These are phyloP conservation scores for Hyaloscypha finlandica DNA, from an alignment of 495 filamentous ascomycete genomes.

Conservation along the genomic window DNA sequence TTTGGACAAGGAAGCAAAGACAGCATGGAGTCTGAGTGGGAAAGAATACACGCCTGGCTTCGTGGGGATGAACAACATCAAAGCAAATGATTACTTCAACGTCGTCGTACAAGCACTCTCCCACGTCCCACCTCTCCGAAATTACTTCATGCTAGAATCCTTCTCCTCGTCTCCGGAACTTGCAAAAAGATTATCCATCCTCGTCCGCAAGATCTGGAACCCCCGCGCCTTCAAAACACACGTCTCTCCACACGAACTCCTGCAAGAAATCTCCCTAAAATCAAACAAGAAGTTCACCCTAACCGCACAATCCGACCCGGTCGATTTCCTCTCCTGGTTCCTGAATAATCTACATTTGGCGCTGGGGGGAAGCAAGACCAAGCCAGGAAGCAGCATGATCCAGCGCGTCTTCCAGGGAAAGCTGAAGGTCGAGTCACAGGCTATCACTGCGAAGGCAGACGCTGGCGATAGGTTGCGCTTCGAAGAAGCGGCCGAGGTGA, in stretches of 20 bases:
- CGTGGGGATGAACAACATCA: constrained; percentile 99
- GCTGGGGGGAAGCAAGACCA: constrained; percentile 86
- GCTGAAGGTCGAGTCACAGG: constrained; percentile 89
- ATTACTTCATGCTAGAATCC: constrained; percentile 88
- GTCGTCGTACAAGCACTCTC: constrained; percentile 92
- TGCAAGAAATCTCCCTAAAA: constrained; percentile 88
- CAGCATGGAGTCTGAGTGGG: constrained; percentile 75
- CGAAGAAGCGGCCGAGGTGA: constrained; percentile 83
- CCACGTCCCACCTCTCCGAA: constrained; percentile 87
- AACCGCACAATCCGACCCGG: constrained; percentile 88
- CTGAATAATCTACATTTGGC: constrained; percentile 92
- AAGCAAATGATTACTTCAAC: constrained; percentile 98
- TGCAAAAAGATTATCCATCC: constrained; percentile 78
- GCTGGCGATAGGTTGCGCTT: constrained; percentile 87
- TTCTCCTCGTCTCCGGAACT: constrained; percentile 58
- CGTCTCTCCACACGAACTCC: constrained; percentile 94
- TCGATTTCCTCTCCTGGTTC: constrained; percentile 97
- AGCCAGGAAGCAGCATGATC: constrained; percentile 76
- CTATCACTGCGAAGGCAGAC: constrained; percentile 90
- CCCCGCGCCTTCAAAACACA: constrained; percentile 94
- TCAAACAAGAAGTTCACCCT: constrained; percentile 93
- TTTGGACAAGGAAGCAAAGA: constrained; percentile 75
- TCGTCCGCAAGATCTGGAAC: constrained; percentile 98
- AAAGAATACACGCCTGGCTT: constrained; percentile 90
- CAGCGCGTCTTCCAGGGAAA: constrained; percentile 92